Base-by-base conservation (phyloP, 352 stramenopile species). In the Globisporangium canariense region DNA sequence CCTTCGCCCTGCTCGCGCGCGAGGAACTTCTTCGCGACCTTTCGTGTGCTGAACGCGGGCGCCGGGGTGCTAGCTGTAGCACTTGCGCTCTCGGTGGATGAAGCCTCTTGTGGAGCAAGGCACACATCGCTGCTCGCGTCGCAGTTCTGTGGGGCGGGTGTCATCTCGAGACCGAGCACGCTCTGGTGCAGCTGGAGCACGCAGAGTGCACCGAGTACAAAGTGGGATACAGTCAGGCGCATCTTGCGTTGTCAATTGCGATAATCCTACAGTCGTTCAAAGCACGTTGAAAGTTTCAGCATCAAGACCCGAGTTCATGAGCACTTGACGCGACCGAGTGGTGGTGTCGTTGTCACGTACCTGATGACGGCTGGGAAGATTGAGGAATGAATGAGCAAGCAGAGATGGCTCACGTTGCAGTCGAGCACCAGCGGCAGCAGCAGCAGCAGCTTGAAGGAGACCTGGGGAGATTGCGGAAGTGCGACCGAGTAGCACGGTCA, bases 21-120 rank as follows among this genome's bases (percentile, higher is more conserved):
- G 51, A 89, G 59, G 50, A 91, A 91, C 57, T 83, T 79, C 65
- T 63, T 67, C 6, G 75, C 77, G 52, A 89, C 77, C 20, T 70
- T 62, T 46, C 76, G 69, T 6, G 75, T 53, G 14, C 50, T 73
- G 58, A 79, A 74, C 22, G 34, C 47, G 36, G 45, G 32, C 14
- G 30, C 22, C 6, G 41, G 25, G 28, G 40, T 3, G 34, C 34
- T 40, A 40, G 34, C 34, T 40, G 34, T 10, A 10, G 34, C 34
- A 40, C 8, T 40, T 10, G 34, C 3, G 34, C 34, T 40, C 34
- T 40, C 34, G 16, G 40, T 5, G 5, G 45, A 11, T n/a, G 47
- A 10, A 10, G 22, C 47, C 28, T 54, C 22, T 28, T 41, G 36
- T n/a, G n/a, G 57, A 4, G 43, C 57, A 46, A 32, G 18, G 22